Conservation (phyloP, 75 land plant species). For the Azolla pinnata region DNA sequence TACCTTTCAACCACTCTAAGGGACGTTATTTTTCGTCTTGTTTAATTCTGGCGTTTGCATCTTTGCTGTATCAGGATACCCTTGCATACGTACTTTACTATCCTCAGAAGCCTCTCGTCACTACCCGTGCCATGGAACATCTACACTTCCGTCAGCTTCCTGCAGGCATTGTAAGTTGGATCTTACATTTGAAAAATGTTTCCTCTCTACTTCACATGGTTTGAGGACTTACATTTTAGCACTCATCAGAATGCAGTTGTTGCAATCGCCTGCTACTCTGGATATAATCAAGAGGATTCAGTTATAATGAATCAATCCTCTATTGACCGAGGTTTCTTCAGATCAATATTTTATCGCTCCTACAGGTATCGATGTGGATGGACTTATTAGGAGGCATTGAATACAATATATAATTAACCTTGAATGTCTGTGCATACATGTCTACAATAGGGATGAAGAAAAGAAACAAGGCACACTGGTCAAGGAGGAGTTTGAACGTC, state of each 20-base stretch:
- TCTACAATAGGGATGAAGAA: conserved; percentile 70
- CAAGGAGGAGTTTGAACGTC: conserved; percentile 95
- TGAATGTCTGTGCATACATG: neutral
- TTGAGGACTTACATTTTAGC: neutral
- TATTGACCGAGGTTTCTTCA: conserved; percentile 92
- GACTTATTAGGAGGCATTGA: neutral
- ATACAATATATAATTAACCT: neutral
- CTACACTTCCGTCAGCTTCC: conserved; percentile 96
- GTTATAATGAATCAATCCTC: conserved; percentile 99
- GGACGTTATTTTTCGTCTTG: no score
- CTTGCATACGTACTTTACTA: conserved; percentile 96
- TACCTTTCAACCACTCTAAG: no score
- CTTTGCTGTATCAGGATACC: no score
- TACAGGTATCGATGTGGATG: conserved; percentile 46
- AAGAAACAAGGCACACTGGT: conserved; percentile 96
- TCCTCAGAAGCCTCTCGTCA: conserved; percentile 98
- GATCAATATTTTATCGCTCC: conserved; percentile 92
- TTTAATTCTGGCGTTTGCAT: no score
- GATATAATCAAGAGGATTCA: conserved; percentile 98
- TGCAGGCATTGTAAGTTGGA: conserved; percentile 80
- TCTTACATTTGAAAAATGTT: no score
- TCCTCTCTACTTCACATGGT: no score
- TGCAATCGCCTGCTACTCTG: conserved; percentile 96
- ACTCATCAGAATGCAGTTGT: conserved; percentile 84
- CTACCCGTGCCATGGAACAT: conserved; percentile 99